Evolutionary conservation across 2,329 filamentous ascomycete species (phyloP).

Genomic region (Macrophomina tecta): DNA sequence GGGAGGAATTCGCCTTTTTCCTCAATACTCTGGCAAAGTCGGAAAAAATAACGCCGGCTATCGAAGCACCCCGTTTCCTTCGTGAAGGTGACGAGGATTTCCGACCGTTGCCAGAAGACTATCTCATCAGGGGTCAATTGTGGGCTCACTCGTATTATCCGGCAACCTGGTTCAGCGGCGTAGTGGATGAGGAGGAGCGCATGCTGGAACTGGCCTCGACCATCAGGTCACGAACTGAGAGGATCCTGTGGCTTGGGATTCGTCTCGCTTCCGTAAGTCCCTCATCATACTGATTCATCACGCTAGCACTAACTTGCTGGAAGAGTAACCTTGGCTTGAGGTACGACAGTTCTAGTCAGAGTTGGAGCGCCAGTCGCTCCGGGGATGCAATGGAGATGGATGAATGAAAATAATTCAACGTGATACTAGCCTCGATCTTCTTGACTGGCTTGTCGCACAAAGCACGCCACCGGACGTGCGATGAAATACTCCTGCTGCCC

Average conservation of each 20-base stretch:
- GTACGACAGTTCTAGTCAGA: conserved; percentile 10
- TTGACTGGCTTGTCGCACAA: neutral
- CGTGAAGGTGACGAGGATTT: conserved; percentile 51
- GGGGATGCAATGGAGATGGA: conserved; percentile 21
- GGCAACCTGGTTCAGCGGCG: conserved; percentile 63
- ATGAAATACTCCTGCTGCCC: neutral
- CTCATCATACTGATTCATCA: neutral
- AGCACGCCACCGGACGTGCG: neutral
- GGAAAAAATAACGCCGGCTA: conserved; percentile 6
- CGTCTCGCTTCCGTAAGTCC: conserved; percentile 20
- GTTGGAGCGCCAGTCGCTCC: conserved; percentile 1
- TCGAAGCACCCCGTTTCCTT: conserved; percentile 53
- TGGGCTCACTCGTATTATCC: conserved; percentile 68
- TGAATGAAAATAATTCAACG: conserved; percentile 10
- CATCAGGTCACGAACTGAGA: conserved; percentile 61
- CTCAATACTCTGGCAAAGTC: conserved; percentile 56
- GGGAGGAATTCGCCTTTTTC: conserved; percentile 58
- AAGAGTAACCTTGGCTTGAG: conserved; percentile 6
- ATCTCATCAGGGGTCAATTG: conserved; percentile 66
- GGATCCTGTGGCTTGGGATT: conserved; percentile 65
- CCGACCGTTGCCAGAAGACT: conserved; percentile 72
- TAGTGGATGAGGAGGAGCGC: conserved; percentile 71
- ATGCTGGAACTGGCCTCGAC: conserved; percentile 68
- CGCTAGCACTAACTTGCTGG: neutral
- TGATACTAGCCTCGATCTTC: neutral